Conservation (phyloP, 805 yeast species). For the Candida wancherniae region DNA sequence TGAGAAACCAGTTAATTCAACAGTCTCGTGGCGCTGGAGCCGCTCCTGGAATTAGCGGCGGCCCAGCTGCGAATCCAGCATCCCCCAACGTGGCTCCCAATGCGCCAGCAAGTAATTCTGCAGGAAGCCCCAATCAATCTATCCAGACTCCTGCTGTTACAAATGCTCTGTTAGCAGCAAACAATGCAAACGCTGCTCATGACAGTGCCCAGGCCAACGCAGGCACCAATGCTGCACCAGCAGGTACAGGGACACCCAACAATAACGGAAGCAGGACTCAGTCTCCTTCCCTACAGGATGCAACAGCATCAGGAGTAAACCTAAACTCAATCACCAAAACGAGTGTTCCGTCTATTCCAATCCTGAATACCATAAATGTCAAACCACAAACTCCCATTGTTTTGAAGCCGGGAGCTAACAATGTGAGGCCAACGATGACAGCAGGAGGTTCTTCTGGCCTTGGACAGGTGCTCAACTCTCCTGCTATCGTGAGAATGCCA, state of each 20-base stretch:
- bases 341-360: conserved; percentile 61
- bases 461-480: conserved; percentile 64
- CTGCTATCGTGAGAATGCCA: conserved; percentile 70
- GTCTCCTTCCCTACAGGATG: conserved; percentile 11
- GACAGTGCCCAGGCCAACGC: conserved; percentile 3
- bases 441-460: conserved; percentile 77
- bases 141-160: conserved; percentile 18
- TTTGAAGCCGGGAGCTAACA: conserved; percentile 48
- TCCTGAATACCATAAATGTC: conserved; percentile 65
- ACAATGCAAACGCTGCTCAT: conserved; percentile 12
- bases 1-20: conserved; percentile 39
- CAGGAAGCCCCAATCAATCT: conserved; percentile 8
- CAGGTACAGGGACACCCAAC: conserved; percentile 5
- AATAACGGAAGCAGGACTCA: conserved; percentile 4
- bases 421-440: conserved; percentile 67
- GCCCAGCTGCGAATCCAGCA: conserved; percentile 6
- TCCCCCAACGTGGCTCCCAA: conserved; percentile 3
- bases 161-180: conserved; percentile 19
- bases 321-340: conserved; percentile 44
- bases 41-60: conserved; percentile 5
- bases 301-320: conserved; percentile 21
- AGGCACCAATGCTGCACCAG: conserved; percentile 1
- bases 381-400: conserved; percentile 62
- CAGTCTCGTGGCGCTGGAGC: conserved; percentile 19
- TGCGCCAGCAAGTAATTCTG: conserved; percentile 3